These are phyloP conservation scores for Pythium diclinum DNA, from an alignment of 352 stramenopile genomes.

Conservation along the genomic window DNA sequence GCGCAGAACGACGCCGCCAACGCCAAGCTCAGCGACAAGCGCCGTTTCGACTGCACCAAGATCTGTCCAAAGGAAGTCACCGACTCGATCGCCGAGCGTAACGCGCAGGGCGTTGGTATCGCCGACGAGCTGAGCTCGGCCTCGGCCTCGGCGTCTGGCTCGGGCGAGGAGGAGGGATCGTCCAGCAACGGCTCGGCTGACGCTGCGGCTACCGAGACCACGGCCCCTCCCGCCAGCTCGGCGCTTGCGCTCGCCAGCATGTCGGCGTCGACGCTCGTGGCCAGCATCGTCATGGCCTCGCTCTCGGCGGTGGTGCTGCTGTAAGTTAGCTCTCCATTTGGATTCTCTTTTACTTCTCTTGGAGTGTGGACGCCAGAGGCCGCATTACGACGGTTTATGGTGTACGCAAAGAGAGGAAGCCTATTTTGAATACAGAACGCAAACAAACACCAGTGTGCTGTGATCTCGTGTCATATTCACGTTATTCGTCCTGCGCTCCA, in stretches of 20 bases:
- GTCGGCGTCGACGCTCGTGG: conserved; percentile 11
- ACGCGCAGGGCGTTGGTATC: conserved; percentile 52
- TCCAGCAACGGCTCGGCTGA: background rate
- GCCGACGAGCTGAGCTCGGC: conserved; percentile 45
- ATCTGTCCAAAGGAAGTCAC: conserved; percentile 69
- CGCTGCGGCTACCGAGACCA: background rate
- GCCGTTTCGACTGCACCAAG: conserved; percentile 72
- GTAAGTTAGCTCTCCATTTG: conserved; percentile 10
- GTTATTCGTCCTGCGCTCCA: background rate
- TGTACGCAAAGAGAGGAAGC: background rate
- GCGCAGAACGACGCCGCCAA: conserved; percentile 63
- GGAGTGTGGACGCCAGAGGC: background rate
- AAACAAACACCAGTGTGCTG: background rate
- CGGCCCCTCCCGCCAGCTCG: conserved; percentile 14
- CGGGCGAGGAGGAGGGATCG: conserved; percentile 3
- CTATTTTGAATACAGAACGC: conserved; percentile 9
- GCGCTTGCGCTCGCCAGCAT: conserved; percentile 1
- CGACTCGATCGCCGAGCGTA: conserved; percentile 57
- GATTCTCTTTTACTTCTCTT: background rate
- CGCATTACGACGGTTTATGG: background rate
- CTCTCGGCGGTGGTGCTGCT: conserved; percentile 15
- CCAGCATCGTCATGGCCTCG: conserved; percentile 16
- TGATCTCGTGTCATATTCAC: background rate
- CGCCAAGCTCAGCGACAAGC: conserved; percentile 45
- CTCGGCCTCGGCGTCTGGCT: conserved; percentile 26